Evolutionary conservation across 768 basidiomycete species (phyloP), one percentile per base, ranked within the genome.

Genomic region (Rhodotorula taiwanensis): DNA sequence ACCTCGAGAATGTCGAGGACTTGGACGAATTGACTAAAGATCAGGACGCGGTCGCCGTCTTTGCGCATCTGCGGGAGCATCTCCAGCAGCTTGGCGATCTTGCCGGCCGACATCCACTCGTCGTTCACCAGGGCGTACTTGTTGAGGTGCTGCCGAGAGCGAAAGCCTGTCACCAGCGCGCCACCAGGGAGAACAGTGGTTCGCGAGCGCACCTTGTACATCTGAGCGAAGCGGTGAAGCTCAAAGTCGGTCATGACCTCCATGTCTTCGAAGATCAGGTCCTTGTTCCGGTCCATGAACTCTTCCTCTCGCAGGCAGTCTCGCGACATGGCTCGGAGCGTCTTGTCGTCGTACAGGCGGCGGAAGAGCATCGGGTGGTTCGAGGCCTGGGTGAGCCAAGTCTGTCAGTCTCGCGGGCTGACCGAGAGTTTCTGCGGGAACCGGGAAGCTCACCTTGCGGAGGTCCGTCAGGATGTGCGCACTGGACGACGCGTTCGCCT

Each of bases 11-110:
- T 94, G 74, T 98, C 91, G 53, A 99, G 81, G 52, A 97, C 85
- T 79, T 94, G 91, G 13, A 91, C 93, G 76, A 99, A 98, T 81
- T 97, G 94, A 34, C 91, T 95, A 76, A 99, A 99, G 47, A 99
- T 85, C 69, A 99, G 79, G 50, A 94, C 80, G 71, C 94, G 87
- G 63, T 92, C 84, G 52, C 82, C 83, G 66, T 88, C 81, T 48
- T 77, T 77, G 56, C 78, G 74, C 72, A 91, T 92, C 25, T 81
- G 77, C 20, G 82, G 79, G 16, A 99, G 80, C 15, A 95, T 81
- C 55, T 80, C 80, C 62, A 89, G 76, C 36, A 99, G 78, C 25
- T 81, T 83, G 30, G 82, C 79, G 48, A 98, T 81, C 76, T 98
- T 98, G 67, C 93, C 95, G 4, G 92, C 86, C 63, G 93, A 82